A percentile compares a stretch with the other conserved stretches of the same genome.
Conservation (phyloP, 2,329 filamentous ascomycete genomes). For the Penicillium psychrosexuale region DNA sequence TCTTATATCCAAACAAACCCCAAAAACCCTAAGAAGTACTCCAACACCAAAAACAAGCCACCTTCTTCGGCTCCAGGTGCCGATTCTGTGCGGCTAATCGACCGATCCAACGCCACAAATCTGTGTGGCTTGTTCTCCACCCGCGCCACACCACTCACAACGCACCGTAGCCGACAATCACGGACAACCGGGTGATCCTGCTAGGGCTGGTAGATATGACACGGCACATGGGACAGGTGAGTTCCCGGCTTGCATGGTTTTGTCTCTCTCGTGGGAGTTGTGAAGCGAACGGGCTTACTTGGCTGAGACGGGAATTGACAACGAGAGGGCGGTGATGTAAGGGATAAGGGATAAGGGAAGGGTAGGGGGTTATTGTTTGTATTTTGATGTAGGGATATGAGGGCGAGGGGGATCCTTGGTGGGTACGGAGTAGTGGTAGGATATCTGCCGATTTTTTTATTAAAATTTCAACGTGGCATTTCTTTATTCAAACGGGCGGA, state of each 20-base stretch:
- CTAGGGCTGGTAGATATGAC: neutral
- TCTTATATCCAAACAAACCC: neutral
- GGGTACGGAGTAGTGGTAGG: too few species aligned
- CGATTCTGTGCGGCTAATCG: conserved; percentile 3
- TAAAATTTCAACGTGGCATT: neutral
- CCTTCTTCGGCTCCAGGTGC: neutral
- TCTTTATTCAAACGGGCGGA: neutral
- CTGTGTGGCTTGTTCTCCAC: neutral
- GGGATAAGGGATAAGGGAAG: neutral
- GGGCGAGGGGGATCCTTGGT: neutral
- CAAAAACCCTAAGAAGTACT: neutral
- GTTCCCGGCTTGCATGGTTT: neutral
- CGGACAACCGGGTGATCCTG: neutral
- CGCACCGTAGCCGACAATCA: neutral
- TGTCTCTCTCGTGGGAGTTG: neutral
- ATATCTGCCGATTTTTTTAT: neutral
- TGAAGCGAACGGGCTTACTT: conserved; percentile 8
- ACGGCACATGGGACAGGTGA: neutral
- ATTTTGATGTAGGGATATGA: neutral
- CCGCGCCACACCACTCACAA: conserved; percentile 9
- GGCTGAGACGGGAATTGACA: neutral
- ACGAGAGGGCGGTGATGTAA: neutral
- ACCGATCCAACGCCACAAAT: conserved; percentile 7
- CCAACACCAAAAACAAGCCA: neutral
- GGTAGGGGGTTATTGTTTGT: neutral